Evolutionary conservation across 306 rosid species (phyloP).

Genomic region (Fragaria nilgerrensis): DNA sequence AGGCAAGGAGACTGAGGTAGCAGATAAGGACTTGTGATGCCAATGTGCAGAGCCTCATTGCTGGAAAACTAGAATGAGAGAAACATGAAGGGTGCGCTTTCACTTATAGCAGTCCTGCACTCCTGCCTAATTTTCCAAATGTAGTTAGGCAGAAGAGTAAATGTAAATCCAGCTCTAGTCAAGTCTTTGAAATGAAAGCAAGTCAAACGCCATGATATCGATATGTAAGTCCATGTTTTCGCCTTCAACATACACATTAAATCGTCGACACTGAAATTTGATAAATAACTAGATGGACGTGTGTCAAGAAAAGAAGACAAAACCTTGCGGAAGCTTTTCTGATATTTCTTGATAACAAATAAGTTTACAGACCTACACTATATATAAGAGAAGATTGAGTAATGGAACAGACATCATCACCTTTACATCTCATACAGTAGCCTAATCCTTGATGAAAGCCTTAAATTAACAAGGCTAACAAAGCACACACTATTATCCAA

Average conservation of each 20-base stretch:
- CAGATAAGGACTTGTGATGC: background rate
- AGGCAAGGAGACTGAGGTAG: constrained; percentile 17
- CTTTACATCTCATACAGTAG: too few relatives aligned
- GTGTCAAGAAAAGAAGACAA: too few relatives aligned
- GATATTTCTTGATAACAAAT: too few relatives aligned
- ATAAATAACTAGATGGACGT: background rate
- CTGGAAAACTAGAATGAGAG: background rate
- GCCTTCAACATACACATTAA: background rate
- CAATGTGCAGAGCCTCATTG: background rate
- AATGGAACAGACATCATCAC: too few relatives aligned
- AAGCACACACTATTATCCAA: too few relatives aligned
- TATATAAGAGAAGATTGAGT: too few relatives aligned
- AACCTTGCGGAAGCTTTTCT: too few relatives aligned
- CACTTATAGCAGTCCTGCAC: background rate
- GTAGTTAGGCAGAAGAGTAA: background rate
- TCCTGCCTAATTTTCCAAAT: too few relatives aligned
- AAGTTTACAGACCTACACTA: too few relatives aligned
- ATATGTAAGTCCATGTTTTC: background rate
- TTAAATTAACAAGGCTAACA: too few relatives aligned
- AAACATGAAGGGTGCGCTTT: background rate
- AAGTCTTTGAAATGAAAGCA: background rate
- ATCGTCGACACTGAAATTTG: background rate
- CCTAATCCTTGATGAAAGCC: too few relatives aligned
- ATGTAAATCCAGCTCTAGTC: background rate
- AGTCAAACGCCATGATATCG: background rate